Evolutionary conservation across 371 early-diverging fungal genomes (phyloP).

Genomic region (Mortierella sp.): DNA sequence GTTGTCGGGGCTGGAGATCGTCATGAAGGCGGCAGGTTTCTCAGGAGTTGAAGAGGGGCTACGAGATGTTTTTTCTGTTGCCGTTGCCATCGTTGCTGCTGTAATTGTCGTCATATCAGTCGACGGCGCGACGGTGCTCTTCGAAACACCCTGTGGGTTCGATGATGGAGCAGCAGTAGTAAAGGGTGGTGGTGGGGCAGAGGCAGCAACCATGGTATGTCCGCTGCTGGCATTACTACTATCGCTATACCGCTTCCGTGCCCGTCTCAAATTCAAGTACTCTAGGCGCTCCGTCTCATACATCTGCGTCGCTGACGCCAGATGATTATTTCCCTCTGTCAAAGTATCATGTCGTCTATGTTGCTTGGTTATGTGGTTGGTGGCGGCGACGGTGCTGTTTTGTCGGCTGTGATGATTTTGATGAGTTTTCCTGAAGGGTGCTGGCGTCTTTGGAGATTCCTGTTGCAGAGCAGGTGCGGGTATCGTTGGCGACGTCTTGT

Average conservation of each 20-base stretch:
- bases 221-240: conserved; percentile 30
- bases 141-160: not conserved
- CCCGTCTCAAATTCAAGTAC: not conserved
- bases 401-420: not conserved
- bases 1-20: not conserved
- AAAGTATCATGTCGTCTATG: not conserved
- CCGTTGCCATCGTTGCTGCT: not conserved
- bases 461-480: not conserved
- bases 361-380: not conserved
- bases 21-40: not conserved
- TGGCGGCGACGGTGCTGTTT: not conserved
- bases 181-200: not conserved
- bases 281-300: not conserved
- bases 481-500: not conserved
- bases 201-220: conserved; percentile 3
- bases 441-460: not conserved
- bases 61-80: not conserved
- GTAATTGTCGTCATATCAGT: not conserved
- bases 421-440: not conserved
- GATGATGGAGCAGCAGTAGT: not conserved
- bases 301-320: not conserved
- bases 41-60: not conserved
- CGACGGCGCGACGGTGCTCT: too few species aligned
- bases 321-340: not conserved
- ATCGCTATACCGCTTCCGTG: conserved; percentile 22